A percentile compares a stretch with the other conserved stretches of the same genome.
phyloP scores from a whole-genome alignment of 768 basidiomycete genomes.

The Serendipita sp. region DNA sequence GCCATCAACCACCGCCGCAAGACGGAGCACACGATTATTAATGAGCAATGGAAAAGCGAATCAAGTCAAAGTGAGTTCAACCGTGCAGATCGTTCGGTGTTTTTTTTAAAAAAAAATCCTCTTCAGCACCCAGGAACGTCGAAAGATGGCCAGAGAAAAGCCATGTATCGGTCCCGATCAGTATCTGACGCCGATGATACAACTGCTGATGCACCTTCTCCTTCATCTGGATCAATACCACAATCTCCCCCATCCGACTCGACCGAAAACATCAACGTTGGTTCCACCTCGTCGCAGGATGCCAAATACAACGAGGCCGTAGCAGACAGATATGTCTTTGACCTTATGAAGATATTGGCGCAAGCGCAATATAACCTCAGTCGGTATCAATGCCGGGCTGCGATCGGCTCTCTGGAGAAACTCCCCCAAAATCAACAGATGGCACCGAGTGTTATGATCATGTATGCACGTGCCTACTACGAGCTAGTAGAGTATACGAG shows the following conservation, averaged over 20 bases:
- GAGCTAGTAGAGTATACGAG: slow-evolving; percentile 78
- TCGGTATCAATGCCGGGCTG: slow-evolving; percentile 57
- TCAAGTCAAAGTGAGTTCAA: slow-evolving; percentile 3
- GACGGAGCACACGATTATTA: not conserved
- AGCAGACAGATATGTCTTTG: slow-evolving; percentile 41
- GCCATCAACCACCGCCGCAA: not conserved
- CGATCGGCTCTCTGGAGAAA: slow-evolving; percentile 58
- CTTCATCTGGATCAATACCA: slow-evolving; percentile 42
- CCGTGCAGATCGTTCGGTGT: slow-evolving; percentile 3
- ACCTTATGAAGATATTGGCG: slow-evolving; percentile 67
- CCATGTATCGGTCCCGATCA: slow-evolving; percentile 42
- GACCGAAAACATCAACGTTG: not conserved
- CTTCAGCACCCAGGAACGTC: slow-evolving; percentile 22
- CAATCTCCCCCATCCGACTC: slow-evolving; percentile 46
- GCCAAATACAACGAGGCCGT: not conserved
- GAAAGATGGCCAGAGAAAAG: slow-evolving; percentile 42
- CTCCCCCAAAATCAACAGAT: slow-evolving; percentile 60
- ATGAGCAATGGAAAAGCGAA: slow-evolving; percentile 6
- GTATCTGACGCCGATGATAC: slow-evolving; percentile 55
- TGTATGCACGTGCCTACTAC: slow-evolving; percentile 78
- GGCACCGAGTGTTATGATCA: slow-evolving; percentile 60
- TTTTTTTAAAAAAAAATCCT: not conserved
- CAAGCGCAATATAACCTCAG: slow-evolving; percentile 60
- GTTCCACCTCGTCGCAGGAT: not conserved
- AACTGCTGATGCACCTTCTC: slow-evolving; percentile 33